Conservation (phyloP, 441 rosid genomes). For the Gossypium davidsonii region DNA sequence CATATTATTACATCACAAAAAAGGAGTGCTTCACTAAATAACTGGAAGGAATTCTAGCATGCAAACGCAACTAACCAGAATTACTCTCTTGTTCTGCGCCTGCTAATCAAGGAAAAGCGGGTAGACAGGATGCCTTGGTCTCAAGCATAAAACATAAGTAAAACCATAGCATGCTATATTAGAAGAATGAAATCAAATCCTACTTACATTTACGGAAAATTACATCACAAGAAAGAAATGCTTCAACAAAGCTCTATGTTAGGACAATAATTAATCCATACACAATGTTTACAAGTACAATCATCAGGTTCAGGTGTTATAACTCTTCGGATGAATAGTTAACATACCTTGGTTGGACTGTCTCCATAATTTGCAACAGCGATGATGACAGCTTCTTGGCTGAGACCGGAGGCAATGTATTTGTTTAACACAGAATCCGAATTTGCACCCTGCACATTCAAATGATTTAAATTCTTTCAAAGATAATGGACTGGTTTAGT, state of each 20-base stretch:
- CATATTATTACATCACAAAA: too few species aligned
- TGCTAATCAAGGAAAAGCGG: not conserved
- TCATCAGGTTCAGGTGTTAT: not conserved
- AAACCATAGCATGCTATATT: not conserved
- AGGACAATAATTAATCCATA: not conserved
- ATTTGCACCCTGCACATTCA: slow-evolving; percentile 39
- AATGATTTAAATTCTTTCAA: not conserved
- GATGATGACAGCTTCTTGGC: slow-evolving; percentile 60
- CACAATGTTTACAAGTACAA: not conserved
- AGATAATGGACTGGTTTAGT: not conserved
- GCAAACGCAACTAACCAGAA: not conserved
- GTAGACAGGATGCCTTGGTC: not conserved
- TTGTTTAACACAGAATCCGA: slow-evolving; percentile 62
- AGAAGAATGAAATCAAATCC: not conserved
- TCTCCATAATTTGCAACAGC: slow-evolving; percentile 90
- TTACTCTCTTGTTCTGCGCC: not conserved
- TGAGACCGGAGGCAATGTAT: slow-evolving; percentile 64
- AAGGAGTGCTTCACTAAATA: too few species aligned
- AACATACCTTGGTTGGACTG: slow-evolving; percentile 65
- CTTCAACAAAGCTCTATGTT: not conserved
- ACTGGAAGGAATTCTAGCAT: not conserved
- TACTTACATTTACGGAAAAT: not conserved
- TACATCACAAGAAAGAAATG: not conserved
- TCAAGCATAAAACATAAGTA: not conserved
- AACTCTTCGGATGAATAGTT: not conserved